Evolutionary conservation across 2,329 filamentous ascomycete genomes (phyloP), one percentile per base, ranked within the genome.

Genomic region (Biscogniauxia sp.): DNA sequence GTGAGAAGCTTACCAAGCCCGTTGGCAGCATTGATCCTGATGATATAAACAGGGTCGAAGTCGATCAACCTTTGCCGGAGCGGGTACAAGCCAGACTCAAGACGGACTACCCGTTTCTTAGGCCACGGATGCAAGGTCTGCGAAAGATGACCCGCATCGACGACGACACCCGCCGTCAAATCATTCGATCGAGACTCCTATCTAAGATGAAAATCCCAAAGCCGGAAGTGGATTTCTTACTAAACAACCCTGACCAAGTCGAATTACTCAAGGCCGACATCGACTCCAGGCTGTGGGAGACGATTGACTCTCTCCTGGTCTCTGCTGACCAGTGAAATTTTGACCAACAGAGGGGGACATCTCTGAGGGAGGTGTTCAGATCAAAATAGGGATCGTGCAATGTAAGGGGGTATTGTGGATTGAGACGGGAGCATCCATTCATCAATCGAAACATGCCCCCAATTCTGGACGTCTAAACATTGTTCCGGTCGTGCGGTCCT

Each of bases 151-250:
- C 17, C 37, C 49, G 49, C 53, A 20, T 20, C 20, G 61, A 63
- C 58, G 53, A 20, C 52, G 58, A 55, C 15, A 61, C 58, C 19
- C 53, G 58, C 56, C 55, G 61, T 26, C 61, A 61, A 53, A 58
- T 63, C 51, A 61, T 63, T 55, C 56, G 55, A 23, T 56, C 15
- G 13, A 58, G 49, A 25, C 61, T 61, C 20, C 58, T 52, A 28
- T 58, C 58, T 25, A 60, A 58, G n/a, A 63, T 60, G 58, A 56
- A 54, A 19, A 58, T 63, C 45, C 20, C 58, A 45, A 45, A 49
- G 20, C 6, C 55, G 6, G 60, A 59, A 28, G 20, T 56, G 32
- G 53, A 61, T 52, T 50, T 61, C 55, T 45, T 45, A 45, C 56
- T 61, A 20, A 17, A 23, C 32, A 41, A 61, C 19, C 56, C 56